Evolutionary conservation across 108 stramenopile species (phyloP), one percentile per base, ranked within the genome.

Genomic region (Nitzschia sp.): DNA sequence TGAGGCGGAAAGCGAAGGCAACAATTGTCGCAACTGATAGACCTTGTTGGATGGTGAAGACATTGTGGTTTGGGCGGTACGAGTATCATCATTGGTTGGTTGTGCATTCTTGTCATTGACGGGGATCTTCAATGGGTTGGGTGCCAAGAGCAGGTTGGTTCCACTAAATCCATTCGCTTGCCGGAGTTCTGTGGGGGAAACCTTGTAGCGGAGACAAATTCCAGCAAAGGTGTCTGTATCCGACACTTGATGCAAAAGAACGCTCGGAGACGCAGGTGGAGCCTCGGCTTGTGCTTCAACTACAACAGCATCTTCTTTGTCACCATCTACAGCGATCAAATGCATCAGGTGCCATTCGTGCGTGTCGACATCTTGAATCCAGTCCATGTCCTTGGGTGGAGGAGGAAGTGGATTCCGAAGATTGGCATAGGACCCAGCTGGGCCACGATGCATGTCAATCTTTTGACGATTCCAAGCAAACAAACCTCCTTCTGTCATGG

Each of bases 201-300:
- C 53, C 62, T 80, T 80, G 55, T 89, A 89, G 14, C 69, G 24
- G 0, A 89, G 44, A 59, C 85, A 86, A 43, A 89, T 66, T 19
- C 88, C 88, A 40, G 73, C 61, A 69, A 89, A 83, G 0, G 88
- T 89, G 53, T 89, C 88, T 11, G 82, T 65, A 3, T 63, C 41
- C 24, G 41, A 14, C 10, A 85, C 66, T 9, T 57, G 37, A 60
- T 88, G 87, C 29, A 76, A 57, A 5, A 67, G 39, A 41, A 69
- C 22, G 26, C 43, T 22, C 26, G 64, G 55, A 53, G 7, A 8
- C 22, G 10, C 5, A 6, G 9, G 29, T n/a, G 57, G 50, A 43
- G 10, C 17, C 12, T 55, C n/a, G 41, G 50, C 24, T 12, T 20
- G 11, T 55, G 63, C 38, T 34, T 48, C 57, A 3, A 11, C 53